Conservation (phyloP, 306 rosid genomes). For the Quercus rubra region DNA sequence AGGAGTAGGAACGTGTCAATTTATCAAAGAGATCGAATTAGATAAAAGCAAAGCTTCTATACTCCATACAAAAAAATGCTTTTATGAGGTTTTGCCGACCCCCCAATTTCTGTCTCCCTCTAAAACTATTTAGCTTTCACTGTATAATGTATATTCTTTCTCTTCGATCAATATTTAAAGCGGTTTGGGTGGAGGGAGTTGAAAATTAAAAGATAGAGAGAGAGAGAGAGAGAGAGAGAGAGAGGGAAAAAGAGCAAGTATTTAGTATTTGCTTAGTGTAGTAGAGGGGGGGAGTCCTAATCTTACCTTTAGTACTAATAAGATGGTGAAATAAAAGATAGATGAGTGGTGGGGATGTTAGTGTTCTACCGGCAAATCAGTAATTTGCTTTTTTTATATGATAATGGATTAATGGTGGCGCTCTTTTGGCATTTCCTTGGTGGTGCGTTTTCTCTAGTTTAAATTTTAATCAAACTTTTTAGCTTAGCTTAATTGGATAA, state of each 20-base stretch:
- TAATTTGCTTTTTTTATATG: conserved; percentile 7
- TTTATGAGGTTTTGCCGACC: conserved; percentile 3
- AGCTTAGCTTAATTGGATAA: conserved; percentile 45
- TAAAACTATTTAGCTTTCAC: background rate
- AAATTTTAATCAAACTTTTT: background rate
- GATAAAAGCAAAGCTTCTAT: conserved; percentile 6
- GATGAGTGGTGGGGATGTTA: conserved; percentile 25
- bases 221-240: background rate
- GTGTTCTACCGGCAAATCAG: conserved; percentile 41
- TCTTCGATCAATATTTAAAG: background rate
- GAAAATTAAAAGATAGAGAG: background rate
- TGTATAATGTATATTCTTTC: background rate
- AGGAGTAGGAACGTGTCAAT: conserved; percentile 44
- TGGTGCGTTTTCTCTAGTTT: conserved; percentile 17
- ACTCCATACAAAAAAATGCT: conserved; percentile 11
- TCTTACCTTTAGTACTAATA: conserved; percentile 18
- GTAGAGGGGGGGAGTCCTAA: conserved; percentile 27
- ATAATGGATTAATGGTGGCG: conserved; percentile 14
- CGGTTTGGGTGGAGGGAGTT: conserved; percentile 23
- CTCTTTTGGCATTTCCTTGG: conserved; percentile 15
- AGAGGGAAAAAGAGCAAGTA: background rate
- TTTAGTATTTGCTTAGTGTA: conserved; percentile 15
- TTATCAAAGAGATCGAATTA: conserved; percentile 14
- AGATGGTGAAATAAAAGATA: conserved; percentile 19
- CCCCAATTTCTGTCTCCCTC: background rate